Conservation (phyloP, 202 grass and related monocot genomes). For the Schoenoplectus tabernaemontani region DNA sequence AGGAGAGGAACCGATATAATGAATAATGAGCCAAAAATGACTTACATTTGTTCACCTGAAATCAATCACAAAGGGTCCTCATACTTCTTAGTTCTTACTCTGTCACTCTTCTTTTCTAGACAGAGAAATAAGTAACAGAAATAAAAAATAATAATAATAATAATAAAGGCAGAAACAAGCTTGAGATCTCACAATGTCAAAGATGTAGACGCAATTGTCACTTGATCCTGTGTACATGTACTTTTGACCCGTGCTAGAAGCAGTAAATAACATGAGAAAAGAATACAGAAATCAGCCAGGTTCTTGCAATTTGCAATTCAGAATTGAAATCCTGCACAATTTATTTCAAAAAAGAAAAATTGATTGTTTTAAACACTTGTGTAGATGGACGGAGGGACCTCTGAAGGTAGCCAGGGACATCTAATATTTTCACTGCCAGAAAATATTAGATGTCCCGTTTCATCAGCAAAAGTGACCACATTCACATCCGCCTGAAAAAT, state of each 20-base stretch:
- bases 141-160: too few species aligned
- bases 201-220: constrained; percentile 65
- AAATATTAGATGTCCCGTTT: constrained; percentile 69
- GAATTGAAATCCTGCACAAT: background rate
- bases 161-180: background rate
- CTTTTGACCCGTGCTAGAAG: constrained; percentile 77
- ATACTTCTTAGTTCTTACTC: background rate
- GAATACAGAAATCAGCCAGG: constrained; percentile 1
- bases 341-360: background rate
- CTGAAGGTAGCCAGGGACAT: constrained; percentile 83
- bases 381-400: constrained; percentile 47
- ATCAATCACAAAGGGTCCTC: background rate
- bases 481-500: constrained; percentile 75
- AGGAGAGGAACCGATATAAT: background rate
- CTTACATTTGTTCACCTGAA: background rate
- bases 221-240: constrained; percentile 95
- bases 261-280: constrained; percentile 18
- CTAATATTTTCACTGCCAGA: constrained; percentile 87
- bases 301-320: background rate
- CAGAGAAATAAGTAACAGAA: background rate
- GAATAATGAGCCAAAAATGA: background rate
- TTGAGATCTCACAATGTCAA: constrained; percentile 55
- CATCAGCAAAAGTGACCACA: constrained; percentile 77
- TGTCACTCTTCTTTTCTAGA: background rate
- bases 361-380: background rate